Evolutionary conservation across 352 stramenopile species (phyloP), one percentile per base, ranked within the genome.

Genomic region (Phytopythium cucurbitacearum): DNA sequence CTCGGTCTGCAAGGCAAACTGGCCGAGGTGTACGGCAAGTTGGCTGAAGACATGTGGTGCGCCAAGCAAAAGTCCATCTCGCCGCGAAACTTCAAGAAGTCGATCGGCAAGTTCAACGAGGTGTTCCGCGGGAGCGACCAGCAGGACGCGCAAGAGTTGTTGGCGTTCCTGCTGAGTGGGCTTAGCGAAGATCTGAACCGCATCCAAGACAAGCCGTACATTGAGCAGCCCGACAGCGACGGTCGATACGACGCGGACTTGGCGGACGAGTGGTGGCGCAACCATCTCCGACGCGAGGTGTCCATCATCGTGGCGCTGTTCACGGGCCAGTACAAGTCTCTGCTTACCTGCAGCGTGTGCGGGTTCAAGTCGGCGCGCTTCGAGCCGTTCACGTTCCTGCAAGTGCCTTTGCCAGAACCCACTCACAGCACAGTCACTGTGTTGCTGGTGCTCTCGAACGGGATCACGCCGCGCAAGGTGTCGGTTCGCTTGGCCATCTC

Each of bases 221-320:
- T 99, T 7, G 94, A 99, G 65, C 97, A 99, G 42, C 82, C 96
- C 8, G 95, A 98, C 62, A 98, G 89, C 38, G 96, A 99, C 65
- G 96, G 96, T n/a, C 86, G 97, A 15, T 96, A 97, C 38, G 98
- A 99, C 67, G 83, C 83, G 7, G 97, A 99, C 67, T 69, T 99
- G 32, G 98, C 97, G 8, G 91, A 99, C 55, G 98, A 99, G 66
- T 99, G 97, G 96, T 99, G 98, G 98, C 73, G 87, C 12, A 98
- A 99, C 60, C 96, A 99, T 69, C 77, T 99, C 28, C 87, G 96
- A 40, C 79, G 98, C 34, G 97, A 99, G 69, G 86, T 99, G 41
- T 99, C 91, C 8, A 98, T 99, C 52, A 96, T 99, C 48, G 96
- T 99, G 12, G 97, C 96, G n/a, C 77, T 99, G 4, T 99, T 99